phyloP scores from a whole-genome alignment of 192 early-diverging fungal genomes.

The Coemansia sp. region DNA sequence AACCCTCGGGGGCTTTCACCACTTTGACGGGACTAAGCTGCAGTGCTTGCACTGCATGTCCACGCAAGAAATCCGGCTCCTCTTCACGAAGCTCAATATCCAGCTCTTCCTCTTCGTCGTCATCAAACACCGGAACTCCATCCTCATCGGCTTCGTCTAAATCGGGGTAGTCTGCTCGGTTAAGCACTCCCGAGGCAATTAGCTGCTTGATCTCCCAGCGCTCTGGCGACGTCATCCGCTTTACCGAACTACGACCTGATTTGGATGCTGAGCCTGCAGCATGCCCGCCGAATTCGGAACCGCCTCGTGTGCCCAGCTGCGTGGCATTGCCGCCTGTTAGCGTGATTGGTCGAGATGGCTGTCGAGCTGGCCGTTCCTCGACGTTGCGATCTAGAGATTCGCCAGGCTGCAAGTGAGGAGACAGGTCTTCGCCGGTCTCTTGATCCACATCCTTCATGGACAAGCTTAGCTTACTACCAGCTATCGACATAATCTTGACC shows the following conservation, averaged over 20 bases:
- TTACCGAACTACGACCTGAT: constrained; percentile 49
- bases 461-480: constrained; percentile 76
- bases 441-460: constrained; percentile 99
- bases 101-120: constrained; percentile 84
- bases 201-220: constrained; percentile 97
- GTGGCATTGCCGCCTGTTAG: constrained; percentile 35
- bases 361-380: not conserved
- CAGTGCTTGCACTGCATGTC: constrained; percentile 81
- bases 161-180: constrained; percentile 80
- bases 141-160: constrained; percentile 79
- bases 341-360: constrained; percentile 10
- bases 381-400: constrained; percentile 6
- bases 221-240: constrained; percentile 92
- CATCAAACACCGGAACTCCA: constrained; percentile 75
- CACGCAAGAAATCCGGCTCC: constrained; percentile 91
- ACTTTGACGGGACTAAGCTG: constrained; percentile 95
- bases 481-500: constrained; percentile 93
- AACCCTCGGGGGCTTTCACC: constrained; percentile 96
- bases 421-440: constrained; percentile 81
- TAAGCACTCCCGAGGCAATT: constrained; percentile 89
- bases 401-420: constrained; percentile 71
- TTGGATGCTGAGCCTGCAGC: not conserved
- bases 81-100: constrained; percentile 97
- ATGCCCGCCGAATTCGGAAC: not conserved
- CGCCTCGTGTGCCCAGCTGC: constrained; percentile 16